Evolutionary conservation across 306 rosid genomes (phyloP).

Genomic region (Senna tora): DNA sequence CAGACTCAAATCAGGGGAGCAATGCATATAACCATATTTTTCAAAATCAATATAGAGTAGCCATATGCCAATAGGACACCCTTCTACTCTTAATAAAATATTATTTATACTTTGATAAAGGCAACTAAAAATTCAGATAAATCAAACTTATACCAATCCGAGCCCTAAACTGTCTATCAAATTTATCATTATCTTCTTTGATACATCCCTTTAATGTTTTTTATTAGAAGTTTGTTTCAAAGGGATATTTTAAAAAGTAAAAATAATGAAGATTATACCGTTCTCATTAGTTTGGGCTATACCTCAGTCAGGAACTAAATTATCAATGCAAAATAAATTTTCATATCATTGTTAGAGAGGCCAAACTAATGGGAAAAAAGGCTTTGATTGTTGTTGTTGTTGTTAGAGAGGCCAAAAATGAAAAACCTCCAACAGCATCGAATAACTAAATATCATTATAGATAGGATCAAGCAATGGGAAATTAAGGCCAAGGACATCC

Average conservation of each 20-base stretch:
- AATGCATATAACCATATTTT: not conserved
- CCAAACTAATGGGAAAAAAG: too few species aligned
- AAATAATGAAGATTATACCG: not conserved
- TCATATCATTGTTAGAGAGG: too few species aligned
- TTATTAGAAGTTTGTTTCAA: not conserved
- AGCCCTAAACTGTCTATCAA: not conserved
- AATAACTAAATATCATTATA: not conserved
- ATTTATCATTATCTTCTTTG: not conserved
- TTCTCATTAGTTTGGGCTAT: not conserved
- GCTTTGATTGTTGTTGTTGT: too few species aligned
- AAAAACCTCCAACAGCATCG: too few species aligned
- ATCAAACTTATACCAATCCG: not conserved
- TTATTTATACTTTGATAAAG: not conserved
- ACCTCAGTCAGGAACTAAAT: not conserved
- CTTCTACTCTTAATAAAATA: not conserved
- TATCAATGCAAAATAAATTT: not conserved
- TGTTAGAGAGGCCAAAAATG: too few species aligned
- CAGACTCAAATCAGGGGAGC: conserved; percentile 14
- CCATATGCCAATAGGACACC: not conserved
- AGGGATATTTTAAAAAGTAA: not conserved
- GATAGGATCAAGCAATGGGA: not conserved
- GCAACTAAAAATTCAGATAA: not conserved
- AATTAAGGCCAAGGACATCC: conserved; percentile 6
- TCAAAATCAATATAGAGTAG: not conserved
- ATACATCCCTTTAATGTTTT: not conserved